A percentile compares a stretch with the other conserved stretches of the same genome.
Evolutionary conservation across 805 yeast genomes (phyloP).

Genomic region (Pichia rugopelliculosa): DNA sequence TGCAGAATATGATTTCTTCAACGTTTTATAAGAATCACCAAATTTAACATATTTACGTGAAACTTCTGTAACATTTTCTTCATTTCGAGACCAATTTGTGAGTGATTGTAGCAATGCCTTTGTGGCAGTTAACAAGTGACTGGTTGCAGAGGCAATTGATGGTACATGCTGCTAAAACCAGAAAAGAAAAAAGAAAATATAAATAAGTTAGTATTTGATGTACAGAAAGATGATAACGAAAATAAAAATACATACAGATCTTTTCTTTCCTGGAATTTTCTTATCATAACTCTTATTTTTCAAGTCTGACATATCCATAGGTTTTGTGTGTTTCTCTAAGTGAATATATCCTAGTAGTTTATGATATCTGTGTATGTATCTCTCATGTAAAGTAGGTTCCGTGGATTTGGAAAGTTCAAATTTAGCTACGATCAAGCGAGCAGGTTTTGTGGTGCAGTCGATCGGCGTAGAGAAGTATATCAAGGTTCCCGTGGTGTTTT

Average conservation of each 20-base stretch:
- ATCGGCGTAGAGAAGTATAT: not conserved
- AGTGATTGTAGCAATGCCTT: conserved; percentile 80
- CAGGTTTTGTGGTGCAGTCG: not conserved
- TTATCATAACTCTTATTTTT: not conserved
- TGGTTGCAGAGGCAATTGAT: conserved; percentile 57
- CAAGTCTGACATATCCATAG: conserved; percentile 2
- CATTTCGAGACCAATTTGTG: conserved; percentile 81
- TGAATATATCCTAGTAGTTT: not conserved
- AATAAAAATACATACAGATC: conserved; percentile 6
- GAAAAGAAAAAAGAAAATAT: not conserved
- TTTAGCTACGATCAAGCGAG: not conserved
- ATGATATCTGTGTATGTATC: not conserved
- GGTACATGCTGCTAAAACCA: conserved; percentile 44
- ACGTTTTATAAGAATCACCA: conserved; percentile 88
- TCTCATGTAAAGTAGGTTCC: too few relatives aligned
- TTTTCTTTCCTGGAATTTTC: conserved; percentile 6
- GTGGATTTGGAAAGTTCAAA: not conserved
- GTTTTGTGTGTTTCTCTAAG: not conserved
- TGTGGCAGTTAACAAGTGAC: conserved; percentile 67
- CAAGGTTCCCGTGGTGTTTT: too few relatives aligned
- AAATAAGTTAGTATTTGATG: not conserved
- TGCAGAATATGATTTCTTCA: conserved; percentile 68
- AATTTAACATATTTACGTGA: conserved; percentile 85
- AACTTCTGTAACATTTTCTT: conserved; percentile 76
- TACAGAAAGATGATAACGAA: not conserved